Conservation (phyloP, 2,329 filamentous ascomycete species). For the Colletotrichum viniferum region DNA sequence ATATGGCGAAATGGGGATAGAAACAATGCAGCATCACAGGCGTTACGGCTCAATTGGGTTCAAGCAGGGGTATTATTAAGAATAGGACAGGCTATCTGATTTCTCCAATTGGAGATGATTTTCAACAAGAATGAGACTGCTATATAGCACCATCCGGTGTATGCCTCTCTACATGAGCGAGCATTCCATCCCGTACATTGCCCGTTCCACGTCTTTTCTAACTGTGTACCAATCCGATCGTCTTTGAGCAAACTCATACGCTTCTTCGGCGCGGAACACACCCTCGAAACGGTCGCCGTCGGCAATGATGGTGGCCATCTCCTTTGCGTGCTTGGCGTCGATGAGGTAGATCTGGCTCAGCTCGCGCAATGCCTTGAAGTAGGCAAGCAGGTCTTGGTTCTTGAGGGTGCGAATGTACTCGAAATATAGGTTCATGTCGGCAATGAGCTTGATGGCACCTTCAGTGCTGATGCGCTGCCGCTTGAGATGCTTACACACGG, state of each 20-base stretch:
- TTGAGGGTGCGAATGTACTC: constrained; percentile 80
- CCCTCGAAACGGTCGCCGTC: constrained; percentile 89
- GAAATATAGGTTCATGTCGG: constrained; percentile 95
- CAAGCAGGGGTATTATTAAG: constrained; percentile 3
- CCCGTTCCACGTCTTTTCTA: constrained; percentile 85
- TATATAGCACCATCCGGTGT: not conserved
- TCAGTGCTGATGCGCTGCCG: constrained; percentile 89
- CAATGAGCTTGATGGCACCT: constrained; percentile 90
- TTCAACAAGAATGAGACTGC: not conserved
- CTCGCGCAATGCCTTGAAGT: constrained; percentile 91
- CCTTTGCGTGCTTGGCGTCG: constrained; percentile 83
- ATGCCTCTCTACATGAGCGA: constrained; percentile 68
- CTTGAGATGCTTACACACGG: constrained; percentile 96
- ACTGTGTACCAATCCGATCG: constrained; percentile 95
- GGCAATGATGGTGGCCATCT: constrained; percentile 93
- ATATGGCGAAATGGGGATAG: not conserved
- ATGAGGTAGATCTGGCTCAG: constrained; percentile 96
- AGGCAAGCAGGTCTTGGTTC: constrained; percentile 84
- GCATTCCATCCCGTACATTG: constrained; percentile 97
- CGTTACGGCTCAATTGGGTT: constrained; percentile 7
- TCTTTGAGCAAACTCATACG: constrained; percentile 95
- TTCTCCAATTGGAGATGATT: not conserved
- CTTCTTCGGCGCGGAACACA: constrained; percentile 93
- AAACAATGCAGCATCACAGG: constrained; percentile 7
- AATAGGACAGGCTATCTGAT: not conserved